These are phyloP conservation scores for Russula ochroleuca DNA, from an alignment of 768 basidiomycete species.

Conservation along the genomic window DNA sequence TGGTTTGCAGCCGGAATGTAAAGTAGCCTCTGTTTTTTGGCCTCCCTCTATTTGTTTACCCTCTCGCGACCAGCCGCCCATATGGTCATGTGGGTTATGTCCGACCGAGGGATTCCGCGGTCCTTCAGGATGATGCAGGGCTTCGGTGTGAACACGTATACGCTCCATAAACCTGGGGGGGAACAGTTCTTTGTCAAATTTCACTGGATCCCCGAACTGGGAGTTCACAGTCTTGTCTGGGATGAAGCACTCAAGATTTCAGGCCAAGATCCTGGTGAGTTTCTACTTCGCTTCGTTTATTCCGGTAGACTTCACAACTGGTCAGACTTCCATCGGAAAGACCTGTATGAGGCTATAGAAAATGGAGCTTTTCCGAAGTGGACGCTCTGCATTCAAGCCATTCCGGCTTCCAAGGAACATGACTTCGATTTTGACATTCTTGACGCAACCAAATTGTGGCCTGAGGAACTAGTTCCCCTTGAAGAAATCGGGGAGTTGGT, in stretches of 20 bases:
- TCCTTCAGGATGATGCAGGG: conserved; percentile 89
- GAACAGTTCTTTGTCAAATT: conserved; percentile 84
- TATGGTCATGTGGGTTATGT: conserved; percentile 83
- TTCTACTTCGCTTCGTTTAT: background rate
- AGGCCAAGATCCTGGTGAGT: conserved; percentile 74
- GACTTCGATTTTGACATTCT: conserved; percentile 85
- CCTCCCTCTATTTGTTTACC: conserved; percentile 10
- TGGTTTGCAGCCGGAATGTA: conserved; percentile 63
- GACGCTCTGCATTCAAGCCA: conserved; percentile 71
- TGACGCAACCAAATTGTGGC: conserved; percentile 84
- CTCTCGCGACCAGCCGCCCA: conserved; percentile 45
- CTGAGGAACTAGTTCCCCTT: conserved; percentile 74
- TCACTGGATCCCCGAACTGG: conserved; percentile 77
- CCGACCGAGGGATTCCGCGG: conserved; percentile 79
- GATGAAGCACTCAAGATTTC: conserved; percentile 82
- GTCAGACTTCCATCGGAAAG: conserved; percentile 68
- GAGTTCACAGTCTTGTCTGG: conserved; percentile 81
- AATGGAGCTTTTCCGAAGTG: conserved; percentile 68
- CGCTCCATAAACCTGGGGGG: conserved; percentile 60
- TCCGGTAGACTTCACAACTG: background rate
- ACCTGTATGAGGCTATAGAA: conserved; percentile 78
- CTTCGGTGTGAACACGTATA: conserved; percentile 83
- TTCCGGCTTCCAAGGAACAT: conserved; percentile 68
- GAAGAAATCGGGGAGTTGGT: conserved; percentile 73
- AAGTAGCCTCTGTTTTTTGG: conserved; percentile 8